Evolutionary conservation across 2,329 filamentous ascomycete species (phyloP), one percentile per base, ranked within the genome.

Genomic region (Lecanicillium sp.): DNA sequence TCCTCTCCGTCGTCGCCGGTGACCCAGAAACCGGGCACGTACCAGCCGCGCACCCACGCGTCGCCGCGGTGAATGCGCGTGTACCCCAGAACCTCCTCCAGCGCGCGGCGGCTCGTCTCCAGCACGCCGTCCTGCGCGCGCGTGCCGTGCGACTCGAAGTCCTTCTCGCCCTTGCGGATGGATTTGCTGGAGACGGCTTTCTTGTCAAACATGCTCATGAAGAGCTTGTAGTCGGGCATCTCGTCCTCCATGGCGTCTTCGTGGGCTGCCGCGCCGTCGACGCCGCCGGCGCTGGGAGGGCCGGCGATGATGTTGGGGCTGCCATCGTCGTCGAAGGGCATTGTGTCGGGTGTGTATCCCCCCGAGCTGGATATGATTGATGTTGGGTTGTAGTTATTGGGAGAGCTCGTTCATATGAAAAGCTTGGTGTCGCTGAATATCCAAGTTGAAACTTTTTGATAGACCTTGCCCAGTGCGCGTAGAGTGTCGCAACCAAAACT

Each of bases 81-180:
- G 63, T 86, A 85, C 44, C 81, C 77, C 48, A 97, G 75, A 2
- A 91, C 90, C 57, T 89, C 83, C 66, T 95, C 87, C 86, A 98
- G 93, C 17, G 90, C 91, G 56, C 78, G 75, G 47, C 91, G 83
- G 53, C 89, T 95, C 39, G 86, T 79, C 60, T 89, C 85, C 44
- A 98, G 81, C 8, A 84, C 79, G 49, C 78, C 76, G 55, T 84
- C 81, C 67, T 98, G 93, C 26, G 87, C 81, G 26, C 80, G 78
- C 2, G 93, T 97, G 40, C 87, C 87, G 67, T 97, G 90, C 23
- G 87, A 84, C 68, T 97, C 93, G 64, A 96, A 98, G 69, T 98
- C 93, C 67, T 98, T 98, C 64, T 95, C 90, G 52, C 93, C 93
- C 54, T 90, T 88, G 55, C 91, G 90, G 29, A 95, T 89, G 10